phyloP scores from a whole-genome alignment of 106 monocot genomes.

The Xerophyta viscosa region DNA sequence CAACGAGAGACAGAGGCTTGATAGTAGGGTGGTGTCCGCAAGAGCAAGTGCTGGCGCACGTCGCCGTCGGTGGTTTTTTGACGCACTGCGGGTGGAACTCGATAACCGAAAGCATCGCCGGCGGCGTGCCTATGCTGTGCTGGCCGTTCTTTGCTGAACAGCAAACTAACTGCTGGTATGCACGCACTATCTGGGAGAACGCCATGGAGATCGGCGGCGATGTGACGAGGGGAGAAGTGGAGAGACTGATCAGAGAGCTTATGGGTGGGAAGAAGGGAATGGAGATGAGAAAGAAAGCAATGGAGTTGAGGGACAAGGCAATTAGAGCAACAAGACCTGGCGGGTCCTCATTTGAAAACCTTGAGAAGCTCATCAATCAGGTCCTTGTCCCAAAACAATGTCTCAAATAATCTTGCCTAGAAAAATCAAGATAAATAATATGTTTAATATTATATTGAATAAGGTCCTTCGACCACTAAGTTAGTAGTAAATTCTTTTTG shows the following conservation, averaged over 20 bases:
- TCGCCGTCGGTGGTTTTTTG: constrained; percentile 46
- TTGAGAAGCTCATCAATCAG: constrained; percentile 23
- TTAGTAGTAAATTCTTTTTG: too few species aligned
- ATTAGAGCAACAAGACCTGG: constrained; percentile 12
- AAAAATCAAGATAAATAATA: too few species aligned
- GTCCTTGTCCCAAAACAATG: neutral
- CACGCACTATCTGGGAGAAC: constrained; percentile 41
- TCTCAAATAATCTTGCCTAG: too few species aligned
- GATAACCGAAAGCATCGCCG: constrained; percentile 44
- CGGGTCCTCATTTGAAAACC: constrained; percentile 24
- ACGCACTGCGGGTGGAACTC: constrained; percentile 88
- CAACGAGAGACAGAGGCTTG: neutral
- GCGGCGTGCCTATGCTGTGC: constrained; percentile 57
- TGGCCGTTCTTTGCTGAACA: constrained; percentile 77
- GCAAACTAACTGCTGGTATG: constrained; percentile 48
- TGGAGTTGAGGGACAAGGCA: constrained; percentile 37
- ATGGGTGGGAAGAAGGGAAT: constrained; percentile 37
- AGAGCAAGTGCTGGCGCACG: constrained; percentile 40
- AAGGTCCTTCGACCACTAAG: too few species aligned
- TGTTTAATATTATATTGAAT: too few species aligned
- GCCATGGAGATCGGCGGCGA: constrained; percentile 56
- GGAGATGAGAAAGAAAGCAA: constrained; percentile 31
- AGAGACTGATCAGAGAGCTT: constrained; percentile 38
- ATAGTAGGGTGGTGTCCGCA: constrained; percentile 6
- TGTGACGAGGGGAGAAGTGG: constrained; percentile 38